Evolutionary conservation across 176 grass and related monocot genomes (phyloP).

Genomic region (Avena eriantha): DNA sequence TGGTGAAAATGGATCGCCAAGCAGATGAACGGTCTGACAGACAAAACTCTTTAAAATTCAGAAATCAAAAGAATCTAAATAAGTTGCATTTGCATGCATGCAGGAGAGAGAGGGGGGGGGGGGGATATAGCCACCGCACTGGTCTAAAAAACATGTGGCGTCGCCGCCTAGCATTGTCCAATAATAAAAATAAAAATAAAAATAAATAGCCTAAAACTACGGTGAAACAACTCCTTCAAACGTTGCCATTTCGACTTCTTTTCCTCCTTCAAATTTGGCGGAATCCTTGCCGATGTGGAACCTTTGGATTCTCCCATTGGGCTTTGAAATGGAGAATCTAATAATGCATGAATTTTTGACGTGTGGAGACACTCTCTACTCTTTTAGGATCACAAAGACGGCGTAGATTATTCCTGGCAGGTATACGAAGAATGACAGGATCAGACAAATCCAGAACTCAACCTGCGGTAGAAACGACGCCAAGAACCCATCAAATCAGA

Average conservation of each 20-base stretch:
- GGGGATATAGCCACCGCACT: too few relatives aligned
- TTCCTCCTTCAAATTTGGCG: neutral
- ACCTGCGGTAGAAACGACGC: neutral
- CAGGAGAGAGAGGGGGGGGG: too few relatives aligned
- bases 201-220: neutral
- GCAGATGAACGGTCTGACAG: too few relatives aligned
- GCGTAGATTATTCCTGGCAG: slow-evolving; percentile 51
- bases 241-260: neutral
- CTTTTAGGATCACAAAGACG: slow-evolving; percentile 44
- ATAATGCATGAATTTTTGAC: neutral
- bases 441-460: slow-evolving; percentile 48
- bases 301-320: neutral
- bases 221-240: neutral
- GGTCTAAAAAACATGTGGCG: too few relatives aligned
- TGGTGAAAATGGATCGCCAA: too few relatives aligned
- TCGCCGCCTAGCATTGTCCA: too few relatives aligned
- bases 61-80: too few relatives aligned
- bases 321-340: neutral
- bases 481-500: neutral
- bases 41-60: too few relatives aligned
- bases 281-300: neutral
- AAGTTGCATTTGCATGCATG: too few relatives aligned
- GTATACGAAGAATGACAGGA: slow-evolving; percentile 38
- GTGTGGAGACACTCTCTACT: neutral
- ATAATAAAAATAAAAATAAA: neutral